A percentile compares a stretch with the other conserved stretches of the same genome.
phyloP scores from a whole-genome alignment of 345 rosid species.

The Sonneratia caseolaris region DNA sequence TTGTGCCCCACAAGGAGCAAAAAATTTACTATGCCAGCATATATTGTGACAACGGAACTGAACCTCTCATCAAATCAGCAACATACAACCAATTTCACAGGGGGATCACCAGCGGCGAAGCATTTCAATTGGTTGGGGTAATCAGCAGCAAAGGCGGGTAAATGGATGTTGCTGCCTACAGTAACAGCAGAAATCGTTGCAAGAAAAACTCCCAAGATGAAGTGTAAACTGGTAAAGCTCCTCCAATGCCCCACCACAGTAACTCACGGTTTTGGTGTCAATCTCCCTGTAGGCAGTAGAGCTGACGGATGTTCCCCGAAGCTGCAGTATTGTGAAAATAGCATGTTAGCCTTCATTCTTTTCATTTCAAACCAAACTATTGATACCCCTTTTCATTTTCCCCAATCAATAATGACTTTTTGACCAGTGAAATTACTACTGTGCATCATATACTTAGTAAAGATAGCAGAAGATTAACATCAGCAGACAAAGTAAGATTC shows the following conservation, averaged over 20 bases:
- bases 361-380: background rate
- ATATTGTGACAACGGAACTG: background rate
- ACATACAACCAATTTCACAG: background rate
- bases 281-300: conserved; percentile 95
- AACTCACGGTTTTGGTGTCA: conserved; percentile 14
- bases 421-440: background rate
- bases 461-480: background rate
- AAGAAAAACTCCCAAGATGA: conserved; percentile 3
- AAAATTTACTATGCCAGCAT: background rate
- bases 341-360: background rate
- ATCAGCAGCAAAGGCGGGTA: background rate
- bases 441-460: background rate
- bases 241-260: conserved; percentile 15
- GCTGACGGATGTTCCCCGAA: conserved; percentile 94
- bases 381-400: too few species aligned
- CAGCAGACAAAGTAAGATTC: background rate
- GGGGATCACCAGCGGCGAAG: background rate
- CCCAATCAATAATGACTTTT: background rate
- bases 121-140: background rate
- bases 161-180: background rate
- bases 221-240: conserved; percentile 13
- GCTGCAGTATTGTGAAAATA: conserved; percentile 31
- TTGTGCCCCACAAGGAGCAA: background rate
- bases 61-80: background rate
- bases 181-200: background rate